Conservation (phyloP, 2,329 filamentous ascomycete species). For the Monosporascus sp. region DNA sequence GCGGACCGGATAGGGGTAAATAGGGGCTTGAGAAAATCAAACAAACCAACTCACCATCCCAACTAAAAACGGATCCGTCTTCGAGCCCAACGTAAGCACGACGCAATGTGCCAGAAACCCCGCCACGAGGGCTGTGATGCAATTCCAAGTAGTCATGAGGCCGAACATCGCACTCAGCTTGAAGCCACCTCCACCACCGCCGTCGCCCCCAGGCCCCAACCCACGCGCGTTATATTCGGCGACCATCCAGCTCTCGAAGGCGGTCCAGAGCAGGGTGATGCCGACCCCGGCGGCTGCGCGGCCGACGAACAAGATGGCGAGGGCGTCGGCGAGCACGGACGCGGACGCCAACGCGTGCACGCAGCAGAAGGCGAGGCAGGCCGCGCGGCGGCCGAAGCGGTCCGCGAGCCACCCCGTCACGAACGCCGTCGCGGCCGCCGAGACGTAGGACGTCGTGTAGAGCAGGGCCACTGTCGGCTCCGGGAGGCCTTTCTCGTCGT, state of each 20-base stretch:
- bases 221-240: conserved; percentile 47
- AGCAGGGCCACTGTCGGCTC: conserved; percentile 31
- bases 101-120: conserved; percentile 46
- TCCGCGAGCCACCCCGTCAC: conserved; percentile 45
- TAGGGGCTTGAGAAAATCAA: not conserved
- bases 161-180: conserved; percentile 47
- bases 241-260: conserved; percentile 59
- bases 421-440: conserved; percentile 38
- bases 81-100: conserved; percentile 40
- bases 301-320: conserved; percentile 44
- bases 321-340: conserved; percentile 33
- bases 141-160: conserved; percentile 44
- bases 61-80: conserved; percentile 44
- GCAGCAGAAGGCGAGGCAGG: conserved; percentile 51
- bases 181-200: conserved; percentile 14
- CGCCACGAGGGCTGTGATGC: conserved; percentile 45
- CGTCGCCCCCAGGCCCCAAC: conserved; percentile 19
- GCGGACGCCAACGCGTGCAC: conserved; percentile 49
- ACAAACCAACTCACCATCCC: conserved; percentile 24
- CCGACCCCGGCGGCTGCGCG: conserved; percentile 49
- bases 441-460: conserved; percentile 39
- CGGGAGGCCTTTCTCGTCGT: conserved; percentile 23
- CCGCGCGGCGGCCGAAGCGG: conserved; percentile 43
- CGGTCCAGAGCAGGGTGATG: conserved; percentile 52
- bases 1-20: not conserved